Base-by-base conservation (phyloP, 1,284 basidiomycete genomes). In the Ceratobasidium sp. region DNA sequence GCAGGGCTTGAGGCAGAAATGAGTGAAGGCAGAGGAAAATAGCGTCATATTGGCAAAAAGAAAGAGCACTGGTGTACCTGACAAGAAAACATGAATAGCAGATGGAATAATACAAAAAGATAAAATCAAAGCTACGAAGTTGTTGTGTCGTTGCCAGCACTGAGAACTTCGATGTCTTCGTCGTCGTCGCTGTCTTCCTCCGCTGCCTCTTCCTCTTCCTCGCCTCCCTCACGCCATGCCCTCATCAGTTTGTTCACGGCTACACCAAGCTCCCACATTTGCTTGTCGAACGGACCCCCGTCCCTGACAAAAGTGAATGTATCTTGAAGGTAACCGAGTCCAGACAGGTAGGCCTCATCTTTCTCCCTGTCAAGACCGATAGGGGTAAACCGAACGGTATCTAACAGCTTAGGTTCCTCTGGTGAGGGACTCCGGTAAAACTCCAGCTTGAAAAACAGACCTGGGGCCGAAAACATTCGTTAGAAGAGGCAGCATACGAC, bases 241-340 rank as follows among this genome's bases (percentile, higher is more conserved):
- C 57, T 45, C 41, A 73, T 57, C 2, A 30, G 34, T 6, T 69
- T 72, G 45, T 71, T 71, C 43, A 75, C 41, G 9, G 45, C 45
- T 28, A 50, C 57, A 18, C 67, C 57, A 50, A 71, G 52, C 57
- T 71, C 67, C 67, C 67, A 71, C 67, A 89, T 71, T 59, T 71
- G 67, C 36, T 57, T 78, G 80, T 92, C 90, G 26, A 89, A 79
- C 2, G 86, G 83, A 70, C 90, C 82, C 78, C 93, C 91, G 23
- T 84, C 81, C 55, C 84, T 83, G 70, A 84, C 82, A 77, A 93
- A 93, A 16, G 89, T 87, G 79, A 93, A 93, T 0, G 86, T 79
- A 1, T 82, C 82, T 39, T 80, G 82, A 72, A 93, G 83, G 78
- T 89, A 92, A 28, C 84, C 84, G n/a, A 93, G 79, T 50, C 81